phyloP scores from a whole-genome alignment of 2,329 filamentous ascomycete genomes.

The Clarireedia homoeocarpa region DNA sequence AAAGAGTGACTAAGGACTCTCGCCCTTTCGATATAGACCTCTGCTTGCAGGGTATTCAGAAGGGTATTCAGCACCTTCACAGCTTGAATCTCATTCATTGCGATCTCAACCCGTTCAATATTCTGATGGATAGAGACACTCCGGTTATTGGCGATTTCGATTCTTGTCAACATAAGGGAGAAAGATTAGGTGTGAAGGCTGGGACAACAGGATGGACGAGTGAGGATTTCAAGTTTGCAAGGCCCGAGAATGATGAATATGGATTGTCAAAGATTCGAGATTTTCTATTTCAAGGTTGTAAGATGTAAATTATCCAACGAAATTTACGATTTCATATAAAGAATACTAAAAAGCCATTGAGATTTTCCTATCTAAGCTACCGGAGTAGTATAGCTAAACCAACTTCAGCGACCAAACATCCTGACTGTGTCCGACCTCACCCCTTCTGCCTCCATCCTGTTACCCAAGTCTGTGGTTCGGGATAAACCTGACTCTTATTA shows the following conservation, averaged over 20 bases:
- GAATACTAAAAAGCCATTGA: too few relatives aligned
- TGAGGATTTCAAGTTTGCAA: conserved; percentile 9
- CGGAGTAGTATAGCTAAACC: too few relatives aligned
- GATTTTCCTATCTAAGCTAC: too few relatives aligned
- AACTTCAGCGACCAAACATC: too few relatives aligned
- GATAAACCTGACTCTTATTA: too few relatives aligned
- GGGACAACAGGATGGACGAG: conserved; percentile 8
- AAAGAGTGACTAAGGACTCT: not conserved
- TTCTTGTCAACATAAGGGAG: conserved; percentile 19
- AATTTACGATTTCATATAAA: too few relatives aligned
- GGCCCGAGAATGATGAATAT: conserved; percentile 10
- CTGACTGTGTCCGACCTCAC: too few relatives aligned
- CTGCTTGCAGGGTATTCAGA: not conserved
- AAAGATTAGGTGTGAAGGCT: conserved; percentile 12
- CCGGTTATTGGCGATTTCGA: conserved; percentile 29
- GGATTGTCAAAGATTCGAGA: conserved; percentile 8
- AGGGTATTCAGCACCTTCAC: conserved; percentile 14
- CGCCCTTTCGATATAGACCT: not conserved
- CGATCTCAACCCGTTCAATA: conserved; percentile 28
- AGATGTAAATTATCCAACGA: too few relatives aligned
- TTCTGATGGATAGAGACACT: conserved; percentile 25
- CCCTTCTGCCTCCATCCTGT: too few relatives aligned
- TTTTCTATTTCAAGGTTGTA: too few relatives aligned
- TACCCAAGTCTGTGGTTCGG: too few relatives aligned
- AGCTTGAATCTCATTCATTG: conserved; percentile 26